Conservation (phyloP, 805 yeast genomes). For the Wickerhamomyces silvicola region DNA sequence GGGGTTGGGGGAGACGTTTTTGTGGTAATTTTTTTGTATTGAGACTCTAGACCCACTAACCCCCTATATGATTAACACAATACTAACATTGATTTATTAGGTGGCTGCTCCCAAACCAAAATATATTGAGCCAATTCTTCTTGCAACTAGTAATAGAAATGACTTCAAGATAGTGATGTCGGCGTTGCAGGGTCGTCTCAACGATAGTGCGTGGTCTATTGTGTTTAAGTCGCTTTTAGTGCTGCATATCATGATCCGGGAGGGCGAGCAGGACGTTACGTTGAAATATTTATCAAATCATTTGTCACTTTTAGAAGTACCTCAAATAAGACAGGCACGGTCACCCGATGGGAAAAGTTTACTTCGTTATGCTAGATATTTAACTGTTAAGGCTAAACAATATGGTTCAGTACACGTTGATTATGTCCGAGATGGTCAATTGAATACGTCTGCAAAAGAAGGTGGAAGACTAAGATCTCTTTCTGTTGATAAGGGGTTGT, state of each 20-base stretch:
- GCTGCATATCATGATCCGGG: constrained; percentile 84
- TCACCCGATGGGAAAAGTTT: constrained; percentile 48
- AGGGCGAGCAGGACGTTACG: constrained; percentile 77
- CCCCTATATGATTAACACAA: constrained; percentile 2
- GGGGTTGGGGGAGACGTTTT: constrained; percentile 43
- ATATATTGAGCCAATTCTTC: constrained; percentile 87
- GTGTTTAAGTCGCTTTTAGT: constrained; percentile 83
- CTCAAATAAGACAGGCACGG: constrained; percentile 26
- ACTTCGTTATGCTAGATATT: constrained; percentile 64
- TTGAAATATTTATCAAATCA: constrained; percentile 49
- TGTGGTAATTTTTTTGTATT: background rate
- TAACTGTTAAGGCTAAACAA: constrained; percentile 62
- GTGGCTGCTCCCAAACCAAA: constrained; percentile 98
- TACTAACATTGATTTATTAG: constrained; percentile 23
- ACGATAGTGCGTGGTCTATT: constrained; percentile 85
- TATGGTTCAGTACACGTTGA: constrained; percentile 60
- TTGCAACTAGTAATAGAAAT: constrained; percentile 30
- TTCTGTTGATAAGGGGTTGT: constrained; percentile 68
- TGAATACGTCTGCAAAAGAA: constrained; percentile 32
- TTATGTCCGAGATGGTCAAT: constrained; percentile 66
- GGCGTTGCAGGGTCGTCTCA: constrained; percentile 53
- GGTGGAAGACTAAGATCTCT: constrained; percentile 61
- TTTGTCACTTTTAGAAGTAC: constrained; percentile 46
- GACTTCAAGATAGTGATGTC: constrained; percentile 66
- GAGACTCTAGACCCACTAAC: background rate